Evolutionary conservation across 2,329 filamentous ascomycete genomes (phyloP).

Genomic region (Tolypocladium inflatum): DNA sequence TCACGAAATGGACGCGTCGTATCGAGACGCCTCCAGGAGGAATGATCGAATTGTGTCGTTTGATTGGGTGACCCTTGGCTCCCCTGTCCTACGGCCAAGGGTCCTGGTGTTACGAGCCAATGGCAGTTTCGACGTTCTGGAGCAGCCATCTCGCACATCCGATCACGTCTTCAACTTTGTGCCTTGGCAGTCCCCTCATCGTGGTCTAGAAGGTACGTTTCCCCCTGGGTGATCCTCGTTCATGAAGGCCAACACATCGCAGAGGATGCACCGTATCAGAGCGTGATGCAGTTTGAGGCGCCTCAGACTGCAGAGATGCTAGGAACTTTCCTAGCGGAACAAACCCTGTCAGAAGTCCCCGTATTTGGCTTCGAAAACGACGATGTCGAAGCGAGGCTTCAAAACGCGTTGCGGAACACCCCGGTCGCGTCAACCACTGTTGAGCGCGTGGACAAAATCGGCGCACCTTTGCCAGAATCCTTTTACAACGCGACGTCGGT

Average conservation of each 20-base stretch:
- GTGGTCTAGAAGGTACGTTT: constrained; percentile 42
- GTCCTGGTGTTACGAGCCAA: constrained; percentile 50
- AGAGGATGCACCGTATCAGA: constrained; percentile 44
- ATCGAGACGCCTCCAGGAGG: constrained; percentile 39
- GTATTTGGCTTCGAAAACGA: constrained; percentile 46
- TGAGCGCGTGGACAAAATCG: constrained; percentile 25
- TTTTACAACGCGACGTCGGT: constrained; percentile 32
- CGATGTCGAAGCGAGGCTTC: constrained; percentile 30
- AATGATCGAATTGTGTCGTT: constrained; percentile 57
- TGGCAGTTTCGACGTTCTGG: constrained; percentile 51
- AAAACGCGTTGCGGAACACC: constrained; percentile 27
- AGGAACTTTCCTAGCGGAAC: constrained; percentile 43
- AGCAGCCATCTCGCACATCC: constrained; percentile 48
- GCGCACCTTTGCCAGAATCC: constrained; percentile 26
- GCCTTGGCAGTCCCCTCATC: constrained; percentile 50
- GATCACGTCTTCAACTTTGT: constrained; percentile 51
- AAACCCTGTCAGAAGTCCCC: constrained; percentile 42
- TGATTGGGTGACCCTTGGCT: constrained; percentile 55
- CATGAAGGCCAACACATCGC: constrained; percentile 8
- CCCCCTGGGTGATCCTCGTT: no score
- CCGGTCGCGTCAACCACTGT: constrained; percentile 22
- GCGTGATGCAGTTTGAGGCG: constrained; percentile 50
- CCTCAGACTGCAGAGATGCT: constrained; percentile 41
- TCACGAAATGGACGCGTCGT: constrained; percentile 52
- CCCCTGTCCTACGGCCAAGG: constrained; percentile 45